A percentile compares a stretch with the other conserved stretches of the same genome.
Conservation (phyloP, 2,329 filamentous ascomycete species). For the Penicillium sp. region DNA sequence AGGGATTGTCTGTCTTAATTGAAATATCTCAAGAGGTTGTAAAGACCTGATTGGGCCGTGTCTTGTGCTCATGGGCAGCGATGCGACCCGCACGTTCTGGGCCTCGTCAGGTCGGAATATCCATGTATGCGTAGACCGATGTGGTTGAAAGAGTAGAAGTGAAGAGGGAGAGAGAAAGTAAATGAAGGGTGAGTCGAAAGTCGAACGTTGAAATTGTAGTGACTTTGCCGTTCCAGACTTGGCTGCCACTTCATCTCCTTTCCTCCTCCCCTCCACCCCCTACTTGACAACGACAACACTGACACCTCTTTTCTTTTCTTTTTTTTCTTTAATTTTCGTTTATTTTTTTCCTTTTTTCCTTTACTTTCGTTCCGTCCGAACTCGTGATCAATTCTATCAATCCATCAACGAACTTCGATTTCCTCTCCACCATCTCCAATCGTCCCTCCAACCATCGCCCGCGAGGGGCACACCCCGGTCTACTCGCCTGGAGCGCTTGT, state of each 20-base stretch:
- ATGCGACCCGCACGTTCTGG: constrained; percentile 17
- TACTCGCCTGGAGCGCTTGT: constrained; percentile 20
- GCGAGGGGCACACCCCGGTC: constrained; percentile 22
- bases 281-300: neutral
- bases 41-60: constrained; percentile 7
- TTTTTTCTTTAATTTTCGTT: constrained; percentile 1
- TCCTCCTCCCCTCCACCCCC: constrained; percentile 4
- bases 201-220: neutral
- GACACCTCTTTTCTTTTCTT: constrained; percentile 1
- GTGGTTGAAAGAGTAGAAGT: neutral
- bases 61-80: constrained; percentile 6
- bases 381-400: neutral
- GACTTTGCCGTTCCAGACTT: neutral
- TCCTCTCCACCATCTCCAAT: constrained; percentile 11
- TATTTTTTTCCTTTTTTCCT: neutral
- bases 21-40: constrained; percentile 1
- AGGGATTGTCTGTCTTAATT: neutral
- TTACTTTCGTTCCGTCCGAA: neutral
- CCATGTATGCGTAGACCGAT: neutral
- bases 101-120: neutral
- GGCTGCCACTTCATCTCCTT: constrained; percentile 12
- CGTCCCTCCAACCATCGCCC: constrained; percentile 8
- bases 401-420: neutral
- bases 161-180: neutral
- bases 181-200: neutral